Conservation (phyloP, 495 filamentous ascomycete species). For the Hypoxylon cercidicola region DNA sequence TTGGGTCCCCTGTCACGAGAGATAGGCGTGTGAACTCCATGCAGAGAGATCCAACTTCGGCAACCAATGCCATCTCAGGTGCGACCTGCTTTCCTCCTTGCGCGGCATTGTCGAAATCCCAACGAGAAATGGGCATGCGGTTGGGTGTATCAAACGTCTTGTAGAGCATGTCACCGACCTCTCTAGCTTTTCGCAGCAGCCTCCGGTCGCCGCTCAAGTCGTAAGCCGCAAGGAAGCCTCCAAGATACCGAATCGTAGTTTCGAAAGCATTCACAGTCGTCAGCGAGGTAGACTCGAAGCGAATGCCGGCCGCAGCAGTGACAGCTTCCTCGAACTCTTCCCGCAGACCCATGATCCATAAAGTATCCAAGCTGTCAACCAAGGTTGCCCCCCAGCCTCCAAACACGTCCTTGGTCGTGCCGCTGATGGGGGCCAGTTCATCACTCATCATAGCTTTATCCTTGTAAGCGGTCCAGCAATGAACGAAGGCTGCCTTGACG, state of each 20-base stretch:
- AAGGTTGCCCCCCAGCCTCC: slow-evolving; percentile 93
- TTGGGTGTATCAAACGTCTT: slow-evolving; percentile 89
- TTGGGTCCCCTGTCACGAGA: slow-evolving; percentile 79
- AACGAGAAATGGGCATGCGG: slow-evolving; percentile 77
- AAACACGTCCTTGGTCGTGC: slow-evolving; percentile 74
- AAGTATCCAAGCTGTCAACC: slow-evolving; percentile 89
- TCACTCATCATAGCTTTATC: slow-evolving; percentile 77
- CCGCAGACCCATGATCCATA: slow-evolving; percentile 93
- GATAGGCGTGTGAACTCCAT: slow-evolving; percentile 87
- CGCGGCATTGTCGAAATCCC: slow-evolving; percentile 79
- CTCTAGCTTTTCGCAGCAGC: slow-evolving; percentile 78
- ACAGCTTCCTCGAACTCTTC: slow-evolving; percentile 88
- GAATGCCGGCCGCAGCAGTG: slow-evolving; percentile 74
- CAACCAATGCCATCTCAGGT: slow-evolving; percentile 55
- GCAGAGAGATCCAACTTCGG: slow-evolving; percentile 81
- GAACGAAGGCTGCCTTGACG: slow-evolving; percentile 74
- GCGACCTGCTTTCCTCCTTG: slow-evolving; percentile 79
- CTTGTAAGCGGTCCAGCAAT: slow-evolving; percentile 81
- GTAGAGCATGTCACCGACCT: slow-evolving; percentile 82
- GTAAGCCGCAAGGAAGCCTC: slow-evolving; percentile 81
- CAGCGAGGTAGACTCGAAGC: slow-evolving; percentile 75
- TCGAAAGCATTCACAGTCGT: slow-evolving; percentile 75
- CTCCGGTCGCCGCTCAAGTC: slow-evolving; percentile 72
- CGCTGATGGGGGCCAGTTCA: slow-evolving; percentile 71
- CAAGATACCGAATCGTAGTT: slow-evolving; percentile 81